Base-by-base conservation (phyloP, 176 grass and related monocot species). In the Tillandsia leiboldiana region DNA sequence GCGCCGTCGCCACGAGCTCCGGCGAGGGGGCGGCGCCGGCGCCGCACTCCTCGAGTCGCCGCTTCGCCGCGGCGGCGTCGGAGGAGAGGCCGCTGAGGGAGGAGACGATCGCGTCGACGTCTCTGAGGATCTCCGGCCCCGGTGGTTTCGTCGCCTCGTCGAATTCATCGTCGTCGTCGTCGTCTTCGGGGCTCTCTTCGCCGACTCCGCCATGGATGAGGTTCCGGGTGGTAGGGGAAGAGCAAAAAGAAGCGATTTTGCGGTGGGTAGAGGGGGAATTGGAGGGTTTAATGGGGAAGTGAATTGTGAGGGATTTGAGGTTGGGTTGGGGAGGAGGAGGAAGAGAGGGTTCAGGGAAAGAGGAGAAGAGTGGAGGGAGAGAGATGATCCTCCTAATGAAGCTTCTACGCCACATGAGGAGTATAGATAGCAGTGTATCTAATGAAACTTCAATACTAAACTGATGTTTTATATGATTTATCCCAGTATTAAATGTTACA, bases 1-100 rank as follows among this genome's bases (percentile, higher is more conserved):
- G 81, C 51, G 77, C 84, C 12, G 80, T 77, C 51, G 68, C 83
- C 48, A 92, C 86, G 64, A 96, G 67, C 78, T 69, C 83, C 66
- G 73, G 86, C 56, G 92, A 92, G 33, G 33, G 33, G 33, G 33
- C 33, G 33, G 33, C 49, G 82, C 29, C 53, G 27, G 85, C 85
- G 62, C 72, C 78, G 81, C 86, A 96, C 62, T 47, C 54, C 48
- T 85, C 79, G 47, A 96, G 71, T 14, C 71, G 72, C 1, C 24
- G 66, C 50, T 73, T 78, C 24, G 76, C 74, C 12, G 61, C 68
- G n/a, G 53, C 65, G 11, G 80, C 67, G 73, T 72, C 73, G 8
- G 28, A 2, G 6, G 78, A 65, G 50, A 75, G 69, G n/a, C 63
- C 74, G 52, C 81, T 71, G 11, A 76, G 70, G 49, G 78, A 87